Evolutionary conservation across 495 filamentous ascomycete genomes (phyloP).

Genomic region (Peziza echinospora): DNA sequence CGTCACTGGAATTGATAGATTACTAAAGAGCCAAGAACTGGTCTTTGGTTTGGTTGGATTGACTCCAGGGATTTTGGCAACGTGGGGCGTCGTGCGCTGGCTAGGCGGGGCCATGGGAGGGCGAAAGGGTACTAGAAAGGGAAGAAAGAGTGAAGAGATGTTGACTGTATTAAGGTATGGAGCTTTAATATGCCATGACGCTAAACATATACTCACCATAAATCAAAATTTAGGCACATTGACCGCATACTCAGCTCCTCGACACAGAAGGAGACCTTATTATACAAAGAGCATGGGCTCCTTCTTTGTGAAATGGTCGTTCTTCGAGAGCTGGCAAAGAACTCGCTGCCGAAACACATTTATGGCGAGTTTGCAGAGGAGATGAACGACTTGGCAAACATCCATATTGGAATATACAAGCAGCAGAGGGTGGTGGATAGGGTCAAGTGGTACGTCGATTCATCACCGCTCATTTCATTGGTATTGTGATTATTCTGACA

Average conservation of each 20-base stretch:
- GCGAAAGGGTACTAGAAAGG: conserved; percentile 39
- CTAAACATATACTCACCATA: no score
- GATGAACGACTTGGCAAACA: conserved; percentile 56
- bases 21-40: conserved; percentile 88
- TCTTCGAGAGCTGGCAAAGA: conserved; percentile 41
- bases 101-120: conserved; percentile 41
- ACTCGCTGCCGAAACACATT: conserved; percentile 43
- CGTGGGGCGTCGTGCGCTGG: conserved; percentile 53
- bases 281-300: conserved; percentile 77
- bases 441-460: conserved; percentile 51
- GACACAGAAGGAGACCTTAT: conserved; percentile 37
- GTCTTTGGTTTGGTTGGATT: conserved; percentile 91
- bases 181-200: no score
- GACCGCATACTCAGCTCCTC: conserved; percentile 58
- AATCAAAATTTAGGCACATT: conserved; percentile 63
- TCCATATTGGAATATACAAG: conserved; percentile 43
- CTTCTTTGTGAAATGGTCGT: conserved; percentile 73
- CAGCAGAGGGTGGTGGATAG: conserved; percentile 59
- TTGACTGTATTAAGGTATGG: conserved; percentile 24
- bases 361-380: conserved; percentile 71
- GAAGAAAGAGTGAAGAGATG: conserved; percentile 39
- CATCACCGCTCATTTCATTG: no score
- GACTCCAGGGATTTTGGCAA: conserved; percentile 73
- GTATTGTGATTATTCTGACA: neutral
- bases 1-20: conserved; percentile 74